phyloP scores from a whole-genome alignment of 441 rosid species.

The Populus hybrid region DNA sequence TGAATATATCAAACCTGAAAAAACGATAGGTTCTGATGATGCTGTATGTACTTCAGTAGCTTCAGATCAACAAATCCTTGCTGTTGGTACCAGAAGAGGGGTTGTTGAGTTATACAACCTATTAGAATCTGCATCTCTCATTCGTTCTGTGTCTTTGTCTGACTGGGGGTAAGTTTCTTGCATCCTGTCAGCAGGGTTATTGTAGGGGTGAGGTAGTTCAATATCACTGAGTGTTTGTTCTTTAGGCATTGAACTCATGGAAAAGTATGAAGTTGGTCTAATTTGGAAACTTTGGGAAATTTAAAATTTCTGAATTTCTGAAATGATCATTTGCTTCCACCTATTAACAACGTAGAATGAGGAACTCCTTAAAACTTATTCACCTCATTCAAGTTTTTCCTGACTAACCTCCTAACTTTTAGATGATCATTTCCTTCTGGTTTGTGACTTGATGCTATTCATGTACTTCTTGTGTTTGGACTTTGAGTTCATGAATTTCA shows the following conservation, averaged over 20 bases:
- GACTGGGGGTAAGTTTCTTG: slow-evolving; percentile 87
- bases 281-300: not conserved
- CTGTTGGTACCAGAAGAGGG: slow-evolving; percentile 95
- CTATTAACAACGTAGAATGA: not conserved
- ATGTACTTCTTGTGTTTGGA: slow-evolving; percentile 4
- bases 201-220: slow-evolving; percentile 15
- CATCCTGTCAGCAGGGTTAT: slow-evolving; percentile 14
- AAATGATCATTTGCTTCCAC: slow-evolving; percentile 1
- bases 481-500: not conserved
- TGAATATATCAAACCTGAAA: slow-evolving; percentile 73
- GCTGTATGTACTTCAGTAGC: slow-evolving; percentile 82
- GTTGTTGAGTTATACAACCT: slow-evolving; percentile 85
- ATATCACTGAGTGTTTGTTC: slow-evolving; percentile 6
- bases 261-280: not conserved
- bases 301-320: not conserved
- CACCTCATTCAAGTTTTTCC: not conserved
- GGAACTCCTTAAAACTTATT: not conserved
- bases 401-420: not conserved
- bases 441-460: not conserved
- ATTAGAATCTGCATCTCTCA: slow-evolving; percentile 60
- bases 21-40: slow-evolving; percentile 70
- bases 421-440: not conserved
- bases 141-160: slow-evolving; percentile 80
- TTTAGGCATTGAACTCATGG: not conserved
- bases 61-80: slow-evolving; percentile 90